Conservation (phyloP, 768 basidiomycete genomes). For the Rhizopogon salebrosus region DNA sequence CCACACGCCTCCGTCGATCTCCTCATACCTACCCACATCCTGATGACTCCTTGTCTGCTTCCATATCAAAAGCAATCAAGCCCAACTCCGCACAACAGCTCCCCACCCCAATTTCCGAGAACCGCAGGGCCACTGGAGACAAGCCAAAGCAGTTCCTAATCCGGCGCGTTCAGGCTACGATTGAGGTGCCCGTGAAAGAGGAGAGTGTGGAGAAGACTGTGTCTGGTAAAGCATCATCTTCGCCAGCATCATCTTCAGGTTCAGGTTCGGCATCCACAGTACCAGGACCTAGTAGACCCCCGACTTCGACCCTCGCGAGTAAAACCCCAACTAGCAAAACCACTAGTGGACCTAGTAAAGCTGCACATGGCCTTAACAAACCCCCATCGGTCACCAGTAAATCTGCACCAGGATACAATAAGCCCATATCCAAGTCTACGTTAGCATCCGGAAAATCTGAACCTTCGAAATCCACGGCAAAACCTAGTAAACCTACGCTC, state of each 20-base stretch:
- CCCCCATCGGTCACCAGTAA: neutral
- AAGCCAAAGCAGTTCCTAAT: slow-evolving; percentile 34
- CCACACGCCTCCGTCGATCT: slow-evolving; percentile 15
- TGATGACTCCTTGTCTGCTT: slow-evolving; percentile 25
- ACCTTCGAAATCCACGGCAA: neutral
- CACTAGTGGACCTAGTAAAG: neutral
- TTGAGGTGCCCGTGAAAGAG: slow-evolving; percentile 58
- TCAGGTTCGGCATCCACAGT: slow-evolving; percentile 8
- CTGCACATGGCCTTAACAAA: slow-evolving; percentile 5
- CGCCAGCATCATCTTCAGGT: slow-evolving; percentile 9
- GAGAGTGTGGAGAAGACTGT: slow-evolving; percentile 47
- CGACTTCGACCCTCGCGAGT: neutral
- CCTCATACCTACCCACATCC: slow-evolving; percentile 18
- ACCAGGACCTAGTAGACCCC: neutral
- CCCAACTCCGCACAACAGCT: slow-evolving; percentile 15
- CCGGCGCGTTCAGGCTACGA: slow-evolving; percentile 57
- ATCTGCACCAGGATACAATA: neutral
- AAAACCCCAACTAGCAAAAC: slow-evolving; percentile 10
- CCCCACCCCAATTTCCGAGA: slow-evolving; percentile 27
- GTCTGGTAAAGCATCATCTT: slow-evolving; percentile 6
- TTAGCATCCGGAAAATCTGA: neutral
- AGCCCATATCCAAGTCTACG: neutral
- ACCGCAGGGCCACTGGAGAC: slow-evolving; percentile 13
- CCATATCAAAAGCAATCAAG: slow-evolving; percentile 25
- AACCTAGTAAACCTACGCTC: neutral